A percentile compares a stretch with the other conserved stretches of the same genome.
Conservation (phyloP, 2,329 filamentous ascomycete genomes). For the Blastomyces gilchristii region DNA sequence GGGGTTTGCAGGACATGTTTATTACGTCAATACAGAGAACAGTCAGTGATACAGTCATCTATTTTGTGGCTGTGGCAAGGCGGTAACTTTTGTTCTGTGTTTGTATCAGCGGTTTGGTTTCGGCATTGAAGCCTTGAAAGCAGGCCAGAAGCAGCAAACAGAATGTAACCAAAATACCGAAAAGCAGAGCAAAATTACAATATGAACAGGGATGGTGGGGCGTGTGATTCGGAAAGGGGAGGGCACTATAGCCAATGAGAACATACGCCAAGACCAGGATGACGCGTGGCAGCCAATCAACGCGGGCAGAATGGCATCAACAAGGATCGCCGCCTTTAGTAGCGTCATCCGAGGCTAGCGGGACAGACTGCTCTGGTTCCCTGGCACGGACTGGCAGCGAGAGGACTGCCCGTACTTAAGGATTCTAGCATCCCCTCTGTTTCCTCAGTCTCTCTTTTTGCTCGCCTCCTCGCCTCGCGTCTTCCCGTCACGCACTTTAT, state of each 20-base stretch:
- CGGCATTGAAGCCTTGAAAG: neutral
- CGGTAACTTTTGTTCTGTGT: neutral
- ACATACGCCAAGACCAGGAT: slow-evolving; percentile 15
- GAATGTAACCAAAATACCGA: neutral
- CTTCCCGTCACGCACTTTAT: slow-evolving; percentile 17
- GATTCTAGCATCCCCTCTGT: slow-evolving; percentile 33
- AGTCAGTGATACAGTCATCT: neutral
- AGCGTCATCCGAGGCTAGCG: slow-evolving; percentile 29
- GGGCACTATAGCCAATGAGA: neutral
- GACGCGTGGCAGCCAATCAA: slow-evolving; percentile 25
- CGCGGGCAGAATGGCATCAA: slow-evolving; percentile 22
- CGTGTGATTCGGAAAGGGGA: slow-evolving; percentile 10
- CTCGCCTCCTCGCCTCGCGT: slow-evolving; percentile 13
- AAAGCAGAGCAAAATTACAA: neutral
- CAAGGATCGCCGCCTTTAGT: slow-evolving; percentile 27
- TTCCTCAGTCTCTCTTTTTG: slow-evolving; percentile 29
- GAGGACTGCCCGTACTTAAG: slow-evolving; percentile 32
- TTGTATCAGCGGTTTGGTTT: neutral
- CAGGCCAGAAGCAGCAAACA: neutral
- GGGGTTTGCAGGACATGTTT: too few relatives aligned
- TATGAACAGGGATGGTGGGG: slow-evolving; percentile 11
- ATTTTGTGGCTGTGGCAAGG: neutral
- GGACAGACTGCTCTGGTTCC: slow-evolving; percentile 23
- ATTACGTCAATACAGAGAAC: neutral
- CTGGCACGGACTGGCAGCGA: slow-evolving; percentile 22